A percentile compares a stretch with the other conserved stretches of the same genome.
Evolutionary conservation across 257 asterid genomes (phyloP).

Genomic region (Leptodermis oblonga): DNA sequence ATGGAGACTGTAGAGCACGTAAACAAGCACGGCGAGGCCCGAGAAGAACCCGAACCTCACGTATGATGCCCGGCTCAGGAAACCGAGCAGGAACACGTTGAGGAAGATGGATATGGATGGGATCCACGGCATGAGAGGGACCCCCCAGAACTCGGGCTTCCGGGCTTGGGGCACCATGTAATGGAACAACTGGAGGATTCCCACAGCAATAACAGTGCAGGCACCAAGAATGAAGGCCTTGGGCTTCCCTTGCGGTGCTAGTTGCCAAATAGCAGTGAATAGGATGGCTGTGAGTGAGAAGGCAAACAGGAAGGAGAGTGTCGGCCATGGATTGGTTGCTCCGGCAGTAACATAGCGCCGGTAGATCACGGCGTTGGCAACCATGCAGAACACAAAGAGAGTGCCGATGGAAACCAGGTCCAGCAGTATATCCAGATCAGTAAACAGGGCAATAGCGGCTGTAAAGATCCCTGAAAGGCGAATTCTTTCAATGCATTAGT

Average conservation of each 20-base stretch:
- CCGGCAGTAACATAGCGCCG: slow-evolving; percentile 64
- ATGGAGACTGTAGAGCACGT: slow-evolving; percentile 77
- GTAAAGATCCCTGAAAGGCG: slow-evolving; percentile 66
- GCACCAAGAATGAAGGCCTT: slow-evolving; percentile 60
- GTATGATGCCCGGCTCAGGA: slow-evolving; percentile 59
- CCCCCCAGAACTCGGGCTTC: slow-evolving; percentile 92
- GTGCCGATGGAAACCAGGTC: slow-evolving; percentile 80
- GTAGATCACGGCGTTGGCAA: slow-evolving; percentile 86
- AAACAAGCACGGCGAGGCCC: slow-evolving; percentile 49
- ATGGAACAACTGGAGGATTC: slow-evolving; percentile 49
- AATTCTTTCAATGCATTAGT: not conserved
- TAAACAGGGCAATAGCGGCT: slow-evolving; percentile 74
- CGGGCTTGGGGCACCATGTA: slow-evolving; percentile 65
- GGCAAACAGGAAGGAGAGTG: slow-evolving; percentile 50
- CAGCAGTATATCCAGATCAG: slow-evolving; percentile 66
- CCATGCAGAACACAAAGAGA: slow-evolving; percentile 88
- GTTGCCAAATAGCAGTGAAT: slow-evolving; percentile 63
- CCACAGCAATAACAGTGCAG: slow-evolving; percentile 49
- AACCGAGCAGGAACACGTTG: slow-evolving; percentile 77
- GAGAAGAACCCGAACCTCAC: slow-evolving; percentile 79
- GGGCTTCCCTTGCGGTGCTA: slow-evolving; percentile 61
- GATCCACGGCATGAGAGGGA: slow-evolving; percentile 96
- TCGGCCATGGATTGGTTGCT: slow-evolving; percentile 73
- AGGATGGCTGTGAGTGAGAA: slow-evolving; percentile 58
- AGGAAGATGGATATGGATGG: slow-evolving; percentile 83